Conservation (phyloP, 139 green algal species). For the Penium margaritaceum region DNA sequence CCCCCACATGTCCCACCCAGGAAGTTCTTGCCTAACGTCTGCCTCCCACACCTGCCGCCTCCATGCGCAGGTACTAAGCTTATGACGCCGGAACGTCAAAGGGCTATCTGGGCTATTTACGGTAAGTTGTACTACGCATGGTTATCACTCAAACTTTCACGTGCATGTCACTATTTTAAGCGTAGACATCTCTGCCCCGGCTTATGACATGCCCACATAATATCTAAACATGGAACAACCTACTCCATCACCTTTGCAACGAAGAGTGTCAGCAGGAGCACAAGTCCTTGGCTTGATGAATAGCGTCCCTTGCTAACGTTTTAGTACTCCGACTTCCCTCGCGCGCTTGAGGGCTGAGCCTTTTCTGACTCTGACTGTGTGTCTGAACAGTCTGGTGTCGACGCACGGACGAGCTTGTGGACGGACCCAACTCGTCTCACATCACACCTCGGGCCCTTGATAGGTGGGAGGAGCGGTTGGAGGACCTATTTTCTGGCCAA, state of each 20-base stretch:
- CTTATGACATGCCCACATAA: neutral
- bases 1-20: too few species aligned
- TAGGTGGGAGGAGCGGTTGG: conserved; percentile 88
- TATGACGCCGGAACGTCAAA: conserved; percentile 89
- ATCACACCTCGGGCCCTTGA: conserved; percentile 92
- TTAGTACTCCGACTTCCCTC: neutral
- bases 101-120: conserved; percentile 95
- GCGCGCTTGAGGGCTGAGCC: conserved; percentile 35
- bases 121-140: conserved; percentile 13
- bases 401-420: conserved; percentile 94
- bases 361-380: neutral
- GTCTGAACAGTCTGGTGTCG: conserved; percentile 73
- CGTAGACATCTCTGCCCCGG: neutral
- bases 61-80: conserved; percentile 70
- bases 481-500: conserved; percentile 77
- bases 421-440: conserved; percentile 86
- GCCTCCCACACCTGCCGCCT: too few species aligned
- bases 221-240: too few species aligned
- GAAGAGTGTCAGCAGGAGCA: neutral
- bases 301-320: neutral
- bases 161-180: neutral
- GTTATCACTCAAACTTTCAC: neutral
- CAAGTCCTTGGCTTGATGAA: neutral
- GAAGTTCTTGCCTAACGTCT: too few species aligned
- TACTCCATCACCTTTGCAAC: neutral